Evolutionary conservation across 441 rosid species (phyloP).

Genomic region (Eutrema salsugineum): DNA sequence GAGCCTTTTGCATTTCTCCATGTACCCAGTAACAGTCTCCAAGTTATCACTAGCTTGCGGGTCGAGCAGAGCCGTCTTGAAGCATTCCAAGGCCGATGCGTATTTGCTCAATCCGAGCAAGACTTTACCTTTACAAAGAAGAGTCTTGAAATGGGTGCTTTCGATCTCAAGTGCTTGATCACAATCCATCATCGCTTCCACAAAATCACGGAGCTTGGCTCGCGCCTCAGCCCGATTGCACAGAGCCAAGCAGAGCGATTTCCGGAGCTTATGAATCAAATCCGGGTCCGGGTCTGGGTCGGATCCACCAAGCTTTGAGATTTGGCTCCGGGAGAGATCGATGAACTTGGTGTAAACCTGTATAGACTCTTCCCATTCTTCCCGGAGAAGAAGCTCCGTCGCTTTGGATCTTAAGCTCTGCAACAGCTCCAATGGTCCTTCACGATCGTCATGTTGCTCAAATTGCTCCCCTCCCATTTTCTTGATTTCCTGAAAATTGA

Average conservation of each 20-base stretch:
- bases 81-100: slow-evolving; percentile 64
- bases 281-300: slow-evolving; percentile 31
- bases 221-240: slow-evolving; percentile 79
- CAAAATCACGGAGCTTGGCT: slow-evolving; percentile 41
- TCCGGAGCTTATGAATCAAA: slow-evolving; percentile 38
- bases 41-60: slow-evolving; percentile 53
- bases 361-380: slow-evolving; percentile 77
- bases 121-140: slow-evolving; percentile 76
- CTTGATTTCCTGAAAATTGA: neutral
- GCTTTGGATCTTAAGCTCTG: slow-evolving; percentile 76
- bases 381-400: slow-evolving; percentile 72
- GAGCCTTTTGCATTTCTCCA: slow-evolving; percentile 78
- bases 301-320: slow-evolving; percentile 21
- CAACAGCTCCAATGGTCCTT: slow-evolving; percentile 36
- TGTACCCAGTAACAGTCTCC: slow-evolving; percentile 47
- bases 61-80: slow-evolving; percentile 51
- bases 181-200: slow-evolving; percentile 57
- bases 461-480: slow-evolving; percentile 36
- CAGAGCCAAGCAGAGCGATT: slow-evolving; percentile 63
- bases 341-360: slow-evolving; percentile 57
- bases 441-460: slow-evolving; percentile 24
- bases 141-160: slow-evolving; percentile 73
- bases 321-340: slow-evolving; percentile 47
- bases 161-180: slow-evolving; percentile 59
- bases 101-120: slow-evolving; percentile 60